These are phyloP conservation scores for Wickerhamiella dianesei DNA, from an alignment of 805 yeast species.

Conservation along the genomic window DNA sequence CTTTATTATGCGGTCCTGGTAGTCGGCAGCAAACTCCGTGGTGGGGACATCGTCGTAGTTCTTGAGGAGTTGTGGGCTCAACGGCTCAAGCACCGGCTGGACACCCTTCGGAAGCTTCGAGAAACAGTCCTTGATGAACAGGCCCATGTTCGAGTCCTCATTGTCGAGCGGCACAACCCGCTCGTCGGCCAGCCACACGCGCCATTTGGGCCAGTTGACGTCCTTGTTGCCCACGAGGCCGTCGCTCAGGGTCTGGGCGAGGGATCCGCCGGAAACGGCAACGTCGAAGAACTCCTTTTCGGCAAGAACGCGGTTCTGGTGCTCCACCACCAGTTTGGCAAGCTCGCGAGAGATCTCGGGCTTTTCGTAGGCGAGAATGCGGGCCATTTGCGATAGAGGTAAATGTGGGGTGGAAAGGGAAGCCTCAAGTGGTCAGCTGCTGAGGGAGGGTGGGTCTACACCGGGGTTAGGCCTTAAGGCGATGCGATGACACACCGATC, in stretches of 20 bases:
- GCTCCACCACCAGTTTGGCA: conserved; percentile 45
- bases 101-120: conserved; percentile 25
- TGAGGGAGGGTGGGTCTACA: too few relatives aligned
- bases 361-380: conserved; percentile 30
- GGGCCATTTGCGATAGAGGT: conserved; percentile 9
- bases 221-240: conserved; percentile 49
- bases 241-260: conserved; percentile 52
- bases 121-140: conserved; percentile 53
- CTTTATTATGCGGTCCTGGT: conserved; percentile 44
- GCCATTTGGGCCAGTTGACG: conserved; percentile 28
- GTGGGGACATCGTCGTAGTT: conserved; percentile 5
- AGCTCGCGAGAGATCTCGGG: conserved; percentile 50
- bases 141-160: conserved; percentile 75
- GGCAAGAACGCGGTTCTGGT: conserved; percentile 48
- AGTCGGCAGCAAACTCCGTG: conserved; percentile 29
- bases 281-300: conserved; percentile 40
- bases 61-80: conserved; percentile 42
- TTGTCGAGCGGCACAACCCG: conserved; percentile 73
- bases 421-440: too few relatives aligned
- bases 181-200: conserved; percentile 79
- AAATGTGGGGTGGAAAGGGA: background rate
- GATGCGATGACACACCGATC: too few relatives aligned
- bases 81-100: conserved; percentile 15
- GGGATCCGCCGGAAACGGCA: conserved; percentile 86
- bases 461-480: too few relatives aligned